Evolutionary conservation across 139 green algal species (phyloP), one percentile per base, ranked within the genome.

Genomic region (Coccomyxa sp.): DNA sequence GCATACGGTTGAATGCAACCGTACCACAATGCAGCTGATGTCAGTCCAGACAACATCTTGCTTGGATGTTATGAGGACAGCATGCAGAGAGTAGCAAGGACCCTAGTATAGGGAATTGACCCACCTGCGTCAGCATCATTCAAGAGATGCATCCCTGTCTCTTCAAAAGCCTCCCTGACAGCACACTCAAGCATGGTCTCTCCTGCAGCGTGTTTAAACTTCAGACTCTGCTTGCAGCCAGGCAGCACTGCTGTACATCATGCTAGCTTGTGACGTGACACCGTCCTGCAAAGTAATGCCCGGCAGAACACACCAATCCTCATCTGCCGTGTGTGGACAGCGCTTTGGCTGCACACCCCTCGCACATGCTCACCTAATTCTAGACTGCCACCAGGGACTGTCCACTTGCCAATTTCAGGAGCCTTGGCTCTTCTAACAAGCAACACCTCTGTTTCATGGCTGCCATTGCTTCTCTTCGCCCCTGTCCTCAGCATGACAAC

Each of bases 161-260:
- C 64, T 33, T 72, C 64, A 2, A 72, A 72, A 37, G 64, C 31
- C 64, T 72, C 64, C 64, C 64, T 35, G n/a, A 72, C 64, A 22
- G 64, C 64, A 72, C 64, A 72, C 64, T 72, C n/a, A 22, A 39
- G 24, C 64, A 72, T 36, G 31, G 64, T 72, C 64, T 72, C 64
- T n/a, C 64, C 64, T 72, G 64, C 64, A 33, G 18, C 34, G 7
- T 29, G 34, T 29, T 37, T 36, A 36, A 16, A 5, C 50, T 29
- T 14, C 18, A 18, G 50, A 64, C 50, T 29, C 50, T 29, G 50
- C 50, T 64, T 64, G 50, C 50, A 64, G 50, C 50, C 14, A 18
- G 18, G 18, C 14, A 14, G 50, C 50, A 14, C 14, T 29, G 50
- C 50, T 29, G 50, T 64, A n/a, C n/a, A n/a, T n/a, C n/a, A n/a